Evolutionary conservation across 495 filamentous ascomycete species (phyloP).

Genomic region (Platismatia glauca): DNA sequence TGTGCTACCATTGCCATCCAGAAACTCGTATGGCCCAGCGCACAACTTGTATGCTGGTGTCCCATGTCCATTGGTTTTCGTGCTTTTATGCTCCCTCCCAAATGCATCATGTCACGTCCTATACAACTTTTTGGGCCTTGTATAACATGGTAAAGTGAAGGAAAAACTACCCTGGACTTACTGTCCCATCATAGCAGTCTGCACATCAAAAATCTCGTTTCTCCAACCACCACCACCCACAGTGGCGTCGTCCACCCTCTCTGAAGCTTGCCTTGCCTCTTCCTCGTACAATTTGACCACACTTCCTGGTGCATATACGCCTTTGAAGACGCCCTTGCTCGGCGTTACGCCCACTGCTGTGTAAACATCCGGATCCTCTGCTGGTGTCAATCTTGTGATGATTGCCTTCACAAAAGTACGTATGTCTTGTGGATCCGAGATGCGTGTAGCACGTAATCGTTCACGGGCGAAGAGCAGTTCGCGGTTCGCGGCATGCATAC

Average conservation of each 20-base stretch:
- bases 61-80: background rate
- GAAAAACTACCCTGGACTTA: background rate
- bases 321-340: slow-evolving; percentile 63
- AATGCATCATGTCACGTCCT: background rate
- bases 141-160: background rate
- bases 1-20: background rate
- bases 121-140: background rate
- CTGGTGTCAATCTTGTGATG: slow-evolving; percentile 59
- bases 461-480: slow-evolving; percentile 83
- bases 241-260: slow-evolving; percentile 49
- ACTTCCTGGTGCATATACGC: slow-evolving; percentile 79
- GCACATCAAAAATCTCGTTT: slow-evolving; percentile 76
- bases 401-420: slow-evolving; percentile 76
- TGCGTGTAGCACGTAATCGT: slow-evolving; percentile 71
- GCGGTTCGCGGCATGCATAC: slow-evolving; percentile 64
- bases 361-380: slow-evolving; percentile 64
- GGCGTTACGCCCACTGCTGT: slow-evolving; percentile 58
- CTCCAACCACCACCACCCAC: slow-evolving; percentile 53
- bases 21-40: background rate
- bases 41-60: background rate
- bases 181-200: slow-evolving; percentile 23
- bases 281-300: slow-evolving; percentile 81
- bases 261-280: slow-evolving; percentile 59
- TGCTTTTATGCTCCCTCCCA: background rate
- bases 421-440: slow-evolving; percentile 72